These are phyloP conservation scores for Starmerella stigmatis DNA, from an alignment of 805 yeast species.

Conservation along the genomic window DNA sequence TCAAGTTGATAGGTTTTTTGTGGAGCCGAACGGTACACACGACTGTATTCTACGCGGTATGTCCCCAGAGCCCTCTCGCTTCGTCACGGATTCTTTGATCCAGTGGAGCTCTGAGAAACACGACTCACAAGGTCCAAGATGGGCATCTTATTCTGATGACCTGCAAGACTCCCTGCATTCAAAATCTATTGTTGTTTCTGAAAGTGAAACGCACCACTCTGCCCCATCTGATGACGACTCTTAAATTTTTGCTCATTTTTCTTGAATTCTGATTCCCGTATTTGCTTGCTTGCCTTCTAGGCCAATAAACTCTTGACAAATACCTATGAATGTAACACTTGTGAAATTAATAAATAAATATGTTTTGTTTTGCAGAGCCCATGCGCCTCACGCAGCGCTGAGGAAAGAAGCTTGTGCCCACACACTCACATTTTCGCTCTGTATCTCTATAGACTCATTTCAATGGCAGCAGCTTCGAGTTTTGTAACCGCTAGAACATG, in stretches of 20 bases:
- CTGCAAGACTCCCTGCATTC: too few species aligned
- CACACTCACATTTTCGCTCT: too few species aligned
- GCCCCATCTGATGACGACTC: neutral
- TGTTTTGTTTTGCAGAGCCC: too few species aligned
- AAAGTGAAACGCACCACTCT: neutral
- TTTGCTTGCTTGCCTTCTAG: too few species aligned
- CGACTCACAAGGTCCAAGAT: neutral
- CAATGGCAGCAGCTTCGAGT: conserved; percentile 17
- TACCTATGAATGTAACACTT: too few species aligned
- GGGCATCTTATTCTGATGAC: neutral
- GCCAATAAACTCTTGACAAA: too few species aligned
- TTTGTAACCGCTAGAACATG: conserved; percentile 27
- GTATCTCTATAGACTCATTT: conserved; percentile 4
- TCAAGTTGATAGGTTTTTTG: conserved; percentile 8
- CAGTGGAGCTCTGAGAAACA: conserved; percentile 7
- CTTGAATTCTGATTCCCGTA: too few species aligned
- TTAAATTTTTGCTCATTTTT: too few species aligned
- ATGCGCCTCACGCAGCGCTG: too few species aligned
- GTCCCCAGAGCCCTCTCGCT: conserved; percentile 15
- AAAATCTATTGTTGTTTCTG: neutral
- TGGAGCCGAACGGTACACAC: conserved; percentile 23
- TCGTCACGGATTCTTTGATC: conserved; percentile 7
- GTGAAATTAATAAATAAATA: too few species aligned
- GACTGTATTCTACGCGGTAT: conserved; percentile 22
- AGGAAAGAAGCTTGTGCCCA: too few species aligned